A percentile compares a stretch with the other conserved stretches of the same genome.
Conservation (phyloP, 2,329 filamentous ascomycete genomes). For the Mycosphaerella sp. region DNA sequence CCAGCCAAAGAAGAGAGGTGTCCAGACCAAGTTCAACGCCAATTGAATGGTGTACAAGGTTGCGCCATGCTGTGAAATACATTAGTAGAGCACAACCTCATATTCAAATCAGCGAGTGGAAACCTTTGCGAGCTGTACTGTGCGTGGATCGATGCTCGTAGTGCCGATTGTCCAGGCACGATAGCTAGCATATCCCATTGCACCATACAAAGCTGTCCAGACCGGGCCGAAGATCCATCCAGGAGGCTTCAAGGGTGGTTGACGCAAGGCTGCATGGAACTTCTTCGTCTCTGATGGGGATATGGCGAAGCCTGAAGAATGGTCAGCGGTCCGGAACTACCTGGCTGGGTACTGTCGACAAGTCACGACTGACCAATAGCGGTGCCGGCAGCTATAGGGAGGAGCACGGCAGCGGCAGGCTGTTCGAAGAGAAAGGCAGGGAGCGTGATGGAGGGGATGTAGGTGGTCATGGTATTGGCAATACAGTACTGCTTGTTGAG, state of each 20-base stretch:
- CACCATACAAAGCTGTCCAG: conserved; percentile 54
- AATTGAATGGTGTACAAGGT: conserved; percentile 83
- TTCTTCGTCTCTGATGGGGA: conserved; percentile 54
- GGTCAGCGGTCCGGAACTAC: background rate
- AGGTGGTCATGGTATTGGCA: conserved; percentile 62
- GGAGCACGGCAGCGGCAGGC: conserved; percentile 65
- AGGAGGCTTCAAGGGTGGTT: conserved; percentile 55
- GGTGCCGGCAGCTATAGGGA: conserved; percentile 67
- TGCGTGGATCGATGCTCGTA: conserved; percentile 50
- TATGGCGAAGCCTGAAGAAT: conserved; percentile 53
- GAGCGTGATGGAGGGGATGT: conserved; percentile 70
- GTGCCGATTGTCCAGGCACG: conserved; percentile 63
- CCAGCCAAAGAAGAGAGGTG: conserved; percentile 83
- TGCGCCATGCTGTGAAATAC: conserved; percentile 50
- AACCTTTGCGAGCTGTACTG: conserved; percentile 50
- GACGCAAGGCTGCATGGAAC: conserved; percentile 60
- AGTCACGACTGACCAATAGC: conserved; percentile 43
- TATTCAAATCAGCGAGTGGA: background rate
- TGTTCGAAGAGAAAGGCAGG: conserved; percentile 65
- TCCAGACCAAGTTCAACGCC: conserved; percentile 79
- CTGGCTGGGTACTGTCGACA: background rate
- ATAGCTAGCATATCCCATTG: conserved; percentile 87
- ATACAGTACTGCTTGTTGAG: background rate
- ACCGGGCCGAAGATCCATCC: conserved; percentile 54
- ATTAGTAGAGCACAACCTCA: background rate